A percentile compares a stretch with the other conserved stretches of the same genome.
These are phyloP conservation scores for Aurantiochytrium sp. DNA, from an alignment of 108 stramenopile species.

Conservation along the genomic window DNA sequence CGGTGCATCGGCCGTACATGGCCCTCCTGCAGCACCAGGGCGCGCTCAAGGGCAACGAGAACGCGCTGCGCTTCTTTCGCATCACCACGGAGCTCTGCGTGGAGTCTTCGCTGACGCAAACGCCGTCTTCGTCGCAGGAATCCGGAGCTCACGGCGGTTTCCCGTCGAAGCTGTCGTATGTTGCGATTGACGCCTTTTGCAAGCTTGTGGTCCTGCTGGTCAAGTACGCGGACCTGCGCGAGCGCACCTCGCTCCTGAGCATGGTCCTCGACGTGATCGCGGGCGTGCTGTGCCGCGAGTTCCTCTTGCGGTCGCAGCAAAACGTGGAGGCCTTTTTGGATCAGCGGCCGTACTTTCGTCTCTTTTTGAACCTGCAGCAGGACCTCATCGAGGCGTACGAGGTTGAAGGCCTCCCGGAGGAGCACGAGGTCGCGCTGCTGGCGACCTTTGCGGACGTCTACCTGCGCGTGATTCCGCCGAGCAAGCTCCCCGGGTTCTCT, in stretches of 20 bases:
- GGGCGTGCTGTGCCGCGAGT: conserved; percentile 6
- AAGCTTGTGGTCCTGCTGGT: conserved; percentile 84
- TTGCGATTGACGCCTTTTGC: conserved; percentile 81
- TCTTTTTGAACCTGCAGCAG: conserved; percentile 82
- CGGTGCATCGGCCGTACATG: conserved; percentile 77
- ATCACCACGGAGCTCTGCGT: conserved; percentile 80
- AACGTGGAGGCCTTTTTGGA: conserved; percentile 57
- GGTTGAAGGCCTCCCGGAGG: neutral
- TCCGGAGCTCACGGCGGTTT: neutral
- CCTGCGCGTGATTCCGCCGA: conserved; percentile 81
- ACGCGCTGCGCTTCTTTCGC: conserved; percentile 90
- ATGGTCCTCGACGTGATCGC: neutral
- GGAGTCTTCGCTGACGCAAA: conserved; percentile 47
- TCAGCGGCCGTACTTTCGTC: conserved; percentile 94
- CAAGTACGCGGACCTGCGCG: conserved; percentile 62
- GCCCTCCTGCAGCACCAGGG: conserved; percentile 78
- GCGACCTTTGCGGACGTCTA: conserved; percentile 83
- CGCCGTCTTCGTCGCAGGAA: neutral
- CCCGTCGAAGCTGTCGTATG: conserved; percentile 20
- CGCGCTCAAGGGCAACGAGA: conserved; percentile 80
- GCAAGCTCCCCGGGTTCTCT: conserved; percentile 85
- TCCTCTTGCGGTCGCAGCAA: neutral
- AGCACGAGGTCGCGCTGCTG: conserved; percentile 57
- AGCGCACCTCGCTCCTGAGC: neutral
- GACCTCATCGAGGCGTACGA: conserved; percentile 78